Evolutionary conservation across 495 filamentous ascomycete species (phyloP).

Genomic region (Penicillium lagena): DNA sequence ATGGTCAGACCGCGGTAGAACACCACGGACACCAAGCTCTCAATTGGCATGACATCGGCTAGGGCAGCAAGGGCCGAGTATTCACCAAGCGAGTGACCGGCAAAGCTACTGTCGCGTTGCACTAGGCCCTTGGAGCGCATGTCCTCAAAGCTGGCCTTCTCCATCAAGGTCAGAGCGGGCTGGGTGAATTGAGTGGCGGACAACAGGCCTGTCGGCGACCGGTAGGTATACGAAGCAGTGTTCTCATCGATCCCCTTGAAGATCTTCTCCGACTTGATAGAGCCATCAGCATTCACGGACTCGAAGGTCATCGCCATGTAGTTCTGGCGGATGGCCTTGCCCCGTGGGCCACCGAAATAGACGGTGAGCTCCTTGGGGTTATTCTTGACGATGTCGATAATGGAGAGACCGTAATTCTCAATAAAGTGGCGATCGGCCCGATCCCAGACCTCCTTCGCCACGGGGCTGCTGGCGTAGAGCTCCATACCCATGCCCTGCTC

Average conservation of each 20-base stretch:
- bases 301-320: slow-evolving; percentile 99
- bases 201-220: slow-evolving; percentile 88
- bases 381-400: slow-evolving; percentile 98
- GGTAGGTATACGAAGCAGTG: slow-evolving; percentile 93
- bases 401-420: slow-evolving; percentile 97
- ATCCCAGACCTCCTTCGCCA: slow-evolving; percentile 97
- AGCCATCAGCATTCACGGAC: slow-evolving; percentile 82
- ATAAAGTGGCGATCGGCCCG: slow-evolving; percentile 96
- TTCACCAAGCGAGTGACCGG: slow-evolving; percentile 95
- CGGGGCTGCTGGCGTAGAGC: slow-evolving; percentile 83
- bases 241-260: slow-evolving; percentile 94
- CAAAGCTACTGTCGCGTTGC: slow-evolving; percentile 92
- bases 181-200: slow-evolving; percentile 99
- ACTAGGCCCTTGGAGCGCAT: slow-evolving; percentile 97
- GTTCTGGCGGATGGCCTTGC: slow-evolving; percentile 94
- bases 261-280: slow-evolving; percentile 95
- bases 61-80: slow-evolving; percentile 96
- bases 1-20: slow-evolving; percentile 99
- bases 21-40: slow-evolving; percentile 94
- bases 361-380: slow-evolving; percentile 99
- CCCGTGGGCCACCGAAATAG: slow-evolving; percentile 93
- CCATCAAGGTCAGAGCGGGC: slow-evolving; percentile 95
- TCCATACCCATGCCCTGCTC: slow-evolving; percentile 99
- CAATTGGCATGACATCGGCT: slow-evolving; percentile 98
- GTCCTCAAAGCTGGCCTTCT: slow-evolving; percentile 98